Percentiles rank a stretch among this genome's conserved stretches.
Evolutionary conservation across 2,329 filamentous ascomycete species (phyloP).

Genomic region (Arthrobotrys sphaeroides): DNA sequence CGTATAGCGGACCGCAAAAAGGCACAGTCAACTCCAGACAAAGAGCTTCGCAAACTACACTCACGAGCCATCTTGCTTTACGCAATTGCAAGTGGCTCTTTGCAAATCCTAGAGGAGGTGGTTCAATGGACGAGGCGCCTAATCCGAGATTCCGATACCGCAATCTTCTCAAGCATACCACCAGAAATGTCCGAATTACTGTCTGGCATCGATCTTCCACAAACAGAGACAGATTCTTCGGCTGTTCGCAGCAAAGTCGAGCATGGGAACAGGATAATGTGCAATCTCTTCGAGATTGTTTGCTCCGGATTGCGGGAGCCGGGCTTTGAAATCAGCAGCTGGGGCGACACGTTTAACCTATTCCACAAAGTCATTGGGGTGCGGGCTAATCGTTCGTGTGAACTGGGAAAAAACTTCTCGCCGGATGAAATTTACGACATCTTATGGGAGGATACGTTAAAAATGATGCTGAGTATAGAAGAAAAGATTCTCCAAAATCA

Average conservation of each 20-base stretch:
- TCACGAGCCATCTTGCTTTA: background rate
- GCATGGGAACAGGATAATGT: slow-evolving; percentile 8
- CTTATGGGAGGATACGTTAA: slow-evolving; percentile 9
- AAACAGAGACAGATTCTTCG: background rate
- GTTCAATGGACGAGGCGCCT: slow-evolving; percentile 10
- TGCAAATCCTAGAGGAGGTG: background rate
- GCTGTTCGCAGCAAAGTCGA: background rate
- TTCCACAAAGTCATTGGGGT: background rate
- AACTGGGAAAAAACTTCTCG: background rate
- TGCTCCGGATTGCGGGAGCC: background rate
- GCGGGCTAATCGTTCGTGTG: background rate
- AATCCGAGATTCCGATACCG: background rate
- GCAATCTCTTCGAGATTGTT: background rate
- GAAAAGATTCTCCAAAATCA: background rate
- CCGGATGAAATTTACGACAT: slow-evolving; percentile 18
- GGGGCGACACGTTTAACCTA: background rate
- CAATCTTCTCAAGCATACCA: background rate
- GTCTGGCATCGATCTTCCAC: background rate
- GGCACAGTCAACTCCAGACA: background rate
- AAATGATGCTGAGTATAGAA: background rate
- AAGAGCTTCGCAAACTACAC: background rate
- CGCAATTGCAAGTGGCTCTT: background rate
- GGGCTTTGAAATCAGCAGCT: background rate
- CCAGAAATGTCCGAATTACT: background rate
- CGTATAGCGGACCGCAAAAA: slow-evolving; percentile 4